These are phyloP conservation scores for Ogataea paraovalis DNA, from an alignment of 805 yeast genomes.

Conservation along the genomic window DNA sequence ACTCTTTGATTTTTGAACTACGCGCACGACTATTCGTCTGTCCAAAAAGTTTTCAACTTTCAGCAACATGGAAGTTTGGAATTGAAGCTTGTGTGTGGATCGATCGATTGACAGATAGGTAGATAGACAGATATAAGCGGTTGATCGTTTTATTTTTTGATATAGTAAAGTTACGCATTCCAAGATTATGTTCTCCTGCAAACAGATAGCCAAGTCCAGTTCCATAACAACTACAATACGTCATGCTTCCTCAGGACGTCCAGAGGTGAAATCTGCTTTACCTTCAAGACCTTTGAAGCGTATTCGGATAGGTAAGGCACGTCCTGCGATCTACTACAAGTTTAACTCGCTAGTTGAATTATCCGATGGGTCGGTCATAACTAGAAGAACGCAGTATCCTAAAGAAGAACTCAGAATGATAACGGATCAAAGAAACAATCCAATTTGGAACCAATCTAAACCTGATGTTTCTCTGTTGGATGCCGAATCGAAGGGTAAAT, in stretches of 20 bases:
- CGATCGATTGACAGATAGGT: too few relatives aligned
- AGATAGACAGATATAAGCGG: too few relatives aligned
- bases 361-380: slow-evolving; percentile 89
- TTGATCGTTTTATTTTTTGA: too few relatives aligned
- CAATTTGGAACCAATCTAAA: slow-evolving; percentile 86
- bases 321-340: slow-evolving; percentile 90
- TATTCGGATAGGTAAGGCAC: slow-evolving; percentile 74
- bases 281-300: slow-evolving; percentile 59
- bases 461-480: slow-evolving; percentile 70
- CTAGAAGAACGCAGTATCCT: slow-evolving; percentile 82
- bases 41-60: too few relatives aligned
- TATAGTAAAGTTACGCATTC: too few relatives aligned
- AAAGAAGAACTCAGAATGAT: slow-evolving; percentile 81
- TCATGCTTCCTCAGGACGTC: slow-evolving; percentile 24
- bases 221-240: background rate
- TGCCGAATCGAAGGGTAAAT: slow-evolving; percentile 79
- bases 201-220: background rate
- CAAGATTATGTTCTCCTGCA: too few relatives aligned
- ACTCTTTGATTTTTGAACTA: too few relatives aligned
- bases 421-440: slow-evolving; percentile 81
- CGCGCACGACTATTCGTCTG: too few relatives aligned
- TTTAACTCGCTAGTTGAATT: slow-evolving; percentile 87
- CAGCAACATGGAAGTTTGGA: too few relatives aligned
- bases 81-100: too few relatives aligned
- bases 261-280: slow-evolving; percentile 25